Percentiles rank a stretch among this genome's conserved stretches.
phyloP scores from a whole-genome alignment of 257 asterid genomes.

The Cruciata laevipes region DNA sequence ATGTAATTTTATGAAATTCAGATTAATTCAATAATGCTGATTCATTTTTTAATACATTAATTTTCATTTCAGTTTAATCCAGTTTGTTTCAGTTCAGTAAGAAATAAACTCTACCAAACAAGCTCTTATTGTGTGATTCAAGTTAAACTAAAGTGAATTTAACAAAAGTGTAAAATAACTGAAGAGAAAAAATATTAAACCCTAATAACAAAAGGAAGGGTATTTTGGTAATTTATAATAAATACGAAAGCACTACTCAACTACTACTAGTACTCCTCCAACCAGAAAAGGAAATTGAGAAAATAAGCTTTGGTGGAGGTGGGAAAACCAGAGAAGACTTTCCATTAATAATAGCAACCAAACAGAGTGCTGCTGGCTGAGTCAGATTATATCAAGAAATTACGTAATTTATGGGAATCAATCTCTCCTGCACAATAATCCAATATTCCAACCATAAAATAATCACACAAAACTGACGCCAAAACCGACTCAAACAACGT shows the following conservation, averaged over 20 bases:
- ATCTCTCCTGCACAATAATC: neutral
- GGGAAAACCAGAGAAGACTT: neutral
- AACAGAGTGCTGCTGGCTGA: constrained; percentile 11
- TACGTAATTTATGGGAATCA: neutral
- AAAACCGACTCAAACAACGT: neutral
- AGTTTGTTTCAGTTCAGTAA: too few relatives aligned
- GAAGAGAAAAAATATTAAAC: neutral
- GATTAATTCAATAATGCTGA: too few relatives aligned
- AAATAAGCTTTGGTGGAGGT: neutral
- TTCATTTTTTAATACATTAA: too few relatives aligned
- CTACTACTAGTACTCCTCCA: neutral
- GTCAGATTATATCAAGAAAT: neutral
- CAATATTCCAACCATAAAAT: neutral
- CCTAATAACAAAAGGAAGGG: neutral
- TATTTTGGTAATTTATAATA: too few relatives aligned
- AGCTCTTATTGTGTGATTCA: too few relatives aligned
- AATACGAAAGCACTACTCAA: neutral
- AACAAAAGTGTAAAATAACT: too few relatives aligned
- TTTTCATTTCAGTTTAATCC: too few relatives aligned
- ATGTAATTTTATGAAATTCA: too few relatives aligned
- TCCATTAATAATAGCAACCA: constrained; percentile 1
- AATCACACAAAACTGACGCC: neutral
- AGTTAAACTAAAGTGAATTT: too few relatives aligned
- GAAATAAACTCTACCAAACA: too few relatives aligned
- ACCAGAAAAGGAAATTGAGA: neutral